Evolutionary conservation across 2,329 filamentous ascomycete genomes (phyloP), one percentile per base, ranked within the genome.

Genomic region (Fusarium camptoceras): DNA sequence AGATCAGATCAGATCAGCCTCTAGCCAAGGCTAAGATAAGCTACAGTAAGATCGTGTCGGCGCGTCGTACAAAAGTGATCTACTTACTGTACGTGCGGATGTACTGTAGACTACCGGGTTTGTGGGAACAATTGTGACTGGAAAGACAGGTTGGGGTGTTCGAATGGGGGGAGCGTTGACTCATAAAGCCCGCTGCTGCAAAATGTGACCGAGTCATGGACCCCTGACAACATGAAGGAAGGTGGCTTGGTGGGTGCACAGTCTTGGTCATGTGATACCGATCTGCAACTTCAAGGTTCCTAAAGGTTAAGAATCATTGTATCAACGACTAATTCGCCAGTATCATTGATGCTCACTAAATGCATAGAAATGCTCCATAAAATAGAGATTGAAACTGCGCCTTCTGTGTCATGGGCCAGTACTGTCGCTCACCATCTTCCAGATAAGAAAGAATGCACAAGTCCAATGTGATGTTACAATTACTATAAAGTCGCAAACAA

Each of bases 151-250:
- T 55, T 53, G 59, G 60, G 61, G 42, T 60, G 57, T 71, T 59
- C 59, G 47, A 44, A 48, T 34, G 66, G 64, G 73, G 73, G 73
- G 44, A 64, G 53, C 9, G 73, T 75, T 75, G 73, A 75, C 73
- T 75, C 73, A 75, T 74, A 75, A 68, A 64, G 73, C 68, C 66
- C 61, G 54, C 42, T 47, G 34, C 34, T 44, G 50, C 56, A 48
- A 55, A 64, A 53, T 39, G 31, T 34, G 53, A 64, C 60, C 71
- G 73, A 75, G 73, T 75, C 73, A 75, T 75, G 73, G 56, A 49
- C 54, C 49, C 49, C 43, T 56, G 42, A 20, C 28, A 34, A 34
- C 22, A 12, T 30, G 20, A 6, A 25, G 20, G 18, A 37, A 37
- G 18, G 34, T 37, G 34, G 34, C 34, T n/a, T 37, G 34, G 39